Evolutionary conservation across 805 yeast genomes (phyloP).

Genomic region (Torulaspora gathmanii): DNA sequence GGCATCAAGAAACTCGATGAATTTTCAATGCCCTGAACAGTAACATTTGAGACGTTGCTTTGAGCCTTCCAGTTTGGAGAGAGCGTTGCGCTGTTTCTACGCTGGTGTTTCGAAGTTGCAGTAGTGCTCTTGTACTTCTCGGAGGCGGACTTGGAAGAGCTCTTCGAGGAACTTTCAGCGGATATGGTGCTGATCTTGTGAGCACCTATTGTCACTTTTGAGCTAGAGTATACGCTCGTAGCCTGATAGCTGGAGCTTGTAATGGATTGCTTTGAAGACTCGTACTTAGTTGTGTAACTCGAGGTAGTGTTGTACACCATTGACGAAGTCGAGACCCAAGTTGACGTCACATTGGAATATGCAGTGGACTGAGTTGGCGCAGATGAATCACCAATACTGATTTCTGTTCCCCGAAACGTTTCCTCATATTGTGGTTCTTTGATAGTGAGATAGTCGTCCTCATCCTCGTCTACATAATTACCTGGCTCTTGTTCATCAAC

Average conservation of each 20-base stretch:
- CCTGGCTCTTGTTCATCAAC: not conserved
- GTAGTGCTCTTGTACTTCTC: not conserved
- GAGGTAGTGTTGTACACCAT: not conserved
- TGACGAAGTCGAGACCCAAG: not conserved
- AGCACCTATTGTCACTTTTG: not conserved
- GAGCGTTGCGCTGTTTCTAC: not conserved
- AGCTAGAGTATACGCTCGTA: not conserved
- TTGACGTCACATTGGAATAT: not conserved
- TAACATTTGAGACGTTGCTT: conserved; percentile 4
- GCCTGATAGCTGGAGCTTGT: not conserved
- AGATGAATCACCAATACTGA: conserved; percentile 2
- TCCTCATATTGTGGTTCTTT: conserved; percentile 7
- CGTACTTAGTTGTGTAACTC: not conserved
- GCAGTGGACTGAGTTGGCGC: not conserved
- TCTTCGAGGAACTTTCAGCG: not conserved
- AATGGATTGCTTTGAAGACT: not conserved
- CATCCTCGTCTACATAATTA: not conserved
- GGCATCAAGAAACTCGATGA: conserved; percentile 18
- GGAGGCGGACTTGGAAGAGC: not conserved
- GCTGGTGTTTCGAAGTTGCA: not conserved
- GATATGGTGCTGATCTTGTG: not conserved
- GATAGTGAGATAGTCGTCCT: not conserved
- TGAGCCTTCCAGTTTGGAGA: conserved; percentile 1
- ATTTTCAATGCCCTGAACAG: conserved; percentile 12
- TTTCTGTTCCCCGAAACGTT: conserved; percentile 5